Base-by-base conservation (phyloP, 1,284 basidiomycete genomes). In the Mycena citricolor region DNA sequence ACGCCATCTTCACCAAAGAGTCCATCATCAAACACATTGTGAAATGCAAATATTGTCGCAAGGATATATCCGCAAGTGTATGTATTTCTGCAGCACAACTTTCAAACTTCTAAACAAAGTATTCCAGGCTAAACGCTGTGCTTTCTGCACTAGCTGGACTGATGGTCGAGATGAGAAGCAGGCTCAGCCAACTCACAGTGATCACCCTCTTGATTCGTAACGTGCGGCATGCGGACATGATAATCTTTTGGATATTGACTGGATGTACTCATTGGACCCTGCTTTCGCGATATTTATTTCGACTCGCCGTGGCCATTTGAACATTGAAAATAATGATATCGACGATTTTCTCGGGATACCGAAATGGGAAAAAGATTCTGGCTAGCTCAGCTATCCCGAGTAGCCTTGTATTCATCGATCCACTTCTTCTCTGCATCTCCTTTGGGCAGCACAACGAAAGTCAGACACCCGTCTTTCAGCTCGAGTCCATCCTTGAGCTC, bases 381-480 rank as follows among this genome's bases (percentile, higher is more conserved):
- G 16, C 36, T 14, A 21, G 14, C n/a, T n/a, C n/a, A n/a, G n/a
- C 31, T 39, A 33, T 66, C 67, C 58, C 81, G 64, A 20, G 60
- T 69, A 57, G 68, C 74, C 70, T 97, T 98, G 71, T 84, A 94
- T 49, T 90, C 83, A n/a, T 86, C 82, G 21, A 97, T 78, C 94
- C 94, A 98, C 51, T 77, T 79, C 61, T 79, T 76, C 62, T 97
- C 93, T 44, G 78, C 77, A n/a, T 73, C 71, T 0, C 92, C 92
- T 62, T 84, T 93, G 2, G 88, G 86, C 42, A 97, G 61, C 7
- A 98, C 87, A 13, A 85, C 83, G 57, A 98, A 89, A 23, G 83
- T 85, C 62, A 97, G 60, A 60, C 89, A 86, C 1, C 92, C 93
- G 57, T 95, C 92, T 52, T 82, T 83, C 45, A 98, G 61, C 56